These are phyloP conservation scores for Aegilops speltoides DNA, from an alignment of 176 grass and related monocot species.

Conservation along the genomic window DNA sequence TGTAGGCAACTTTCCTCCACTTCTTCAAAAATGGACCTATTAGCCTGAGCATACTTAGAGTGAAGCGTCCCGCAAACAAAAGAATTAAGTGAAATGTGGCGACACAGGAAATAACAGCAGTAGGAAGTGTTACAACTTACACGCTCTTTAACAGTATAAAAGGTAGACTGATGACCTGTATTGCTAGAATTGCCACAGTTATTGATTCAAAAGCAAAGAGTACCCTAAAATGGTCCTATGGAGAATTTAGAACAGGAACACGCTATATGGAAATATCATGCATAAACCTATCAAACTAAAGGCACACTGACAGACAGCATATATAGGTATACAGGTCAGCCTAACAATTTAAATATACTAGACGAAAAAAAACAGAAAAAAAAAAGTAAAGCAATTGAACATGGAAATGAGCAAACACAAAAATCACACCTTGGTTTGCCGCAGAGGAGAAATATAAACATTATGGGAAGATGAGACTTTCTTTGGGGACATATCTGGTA, in stretches of 20 bases:
- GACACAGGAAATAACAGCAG: background rate
- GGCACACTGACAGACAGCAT: background rate
- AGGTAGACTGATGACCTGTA: background rate
- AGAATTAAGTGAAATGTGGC: constrained; percentile 18
- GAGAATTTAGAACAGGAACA: constrained; percentile 3
- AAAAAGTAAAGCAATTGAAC: background rate
- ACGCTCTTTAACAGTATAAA: background rate
- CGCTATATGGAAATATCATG: background rate
- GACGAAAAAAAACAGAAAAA: constrained; percentile 1
- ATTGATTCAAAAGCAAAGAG: background rate
- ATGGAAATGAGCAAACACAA: constrained; percentile 8
- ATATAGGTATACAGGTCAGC: background rate
- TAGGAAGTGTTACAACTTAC: background rate
- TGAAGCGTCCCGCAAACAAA: too few relatives aligned
- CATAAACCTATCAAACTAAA: background rate
- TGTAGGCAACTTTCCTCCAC: background rate
- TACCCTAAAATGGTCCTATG: background rate
- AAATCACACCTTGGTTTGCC: constrained; percentile 81
- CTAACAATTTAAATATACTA: constrained; percentile 27
- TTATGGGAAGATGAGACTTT: constrained; percentile 93
- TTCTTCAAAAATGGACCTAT: background rate
- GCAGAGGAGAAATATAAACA: constrained; percentile 88
- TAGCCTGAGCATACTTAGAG: background rate
- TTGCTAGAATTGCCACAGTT: background rate
- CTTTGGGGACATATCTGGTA: constrained; percentile 97